phyloP scores from a whole-genome alignment of 2,329 filamentous ascomycete species.

The Diaporthe sp. region DNA sequence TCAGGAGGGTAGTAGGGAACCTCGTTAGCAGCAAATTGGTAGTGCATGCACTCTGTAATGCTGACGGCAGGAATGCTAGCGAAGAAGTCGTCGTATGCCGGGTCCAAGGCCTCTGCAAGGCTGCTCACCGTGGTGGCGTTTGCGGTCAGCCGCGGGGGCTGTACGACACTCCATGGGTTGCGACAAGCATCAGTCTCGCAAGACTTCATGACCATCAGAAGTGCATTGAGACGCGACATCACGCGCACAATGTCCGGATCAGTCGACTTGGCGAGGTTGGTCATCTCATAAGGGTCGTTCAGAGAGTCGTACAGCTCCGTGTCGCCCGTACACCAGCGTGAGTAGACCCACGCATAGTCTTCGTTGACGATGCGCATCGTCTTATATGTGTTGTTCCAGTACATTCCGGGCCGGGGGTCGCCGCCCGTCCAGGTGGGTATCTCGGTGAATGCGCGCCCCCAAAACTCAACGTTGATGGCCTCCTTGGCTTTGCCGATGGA shows the following conservation, averaged over 20 bases:
- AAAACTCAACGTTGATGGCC: conserved; percentile 69
- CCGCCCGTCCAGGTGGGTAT: conserved; percentile 39
- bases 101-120: neutral
- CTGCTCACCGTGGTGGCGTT: neutral
- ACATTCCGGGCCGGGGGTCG: conserved; percentile 33
- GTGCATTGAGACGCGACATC: conserved; percentile 62
- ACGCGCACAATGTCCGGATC: conserved; percentile 40
- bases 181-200: conserved; percentile 65
- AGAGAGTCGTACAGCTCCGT: conserved; percentile 71
- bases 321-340: conserved; percentile 76
- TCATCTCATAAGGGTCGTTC: conserved; percentile 62
- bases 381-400: conserved; percentile 68
- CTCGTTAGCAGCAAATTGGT: neutral
- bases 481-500: conserved; percentile 51
- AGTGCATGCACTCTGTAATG: neutral
- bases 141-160: neutral
- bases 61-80: neutral
- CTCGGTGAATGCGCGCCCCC: conserved; percentile 56
- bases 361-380: conserved; percentile 62
- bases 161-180: conserved; percentile 59
- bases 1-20: neutral
- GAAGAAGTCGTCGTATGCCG: neutral
- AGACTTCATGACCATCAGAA: conserved; percentile 70
- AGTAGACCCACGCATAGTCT: conserved; percentile 70
- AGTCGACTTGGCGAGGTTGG: conserved; percentile 53